Conservation (phyloP, 73 alveolate genomes). For the Blepharisma stoltei region DNA sequence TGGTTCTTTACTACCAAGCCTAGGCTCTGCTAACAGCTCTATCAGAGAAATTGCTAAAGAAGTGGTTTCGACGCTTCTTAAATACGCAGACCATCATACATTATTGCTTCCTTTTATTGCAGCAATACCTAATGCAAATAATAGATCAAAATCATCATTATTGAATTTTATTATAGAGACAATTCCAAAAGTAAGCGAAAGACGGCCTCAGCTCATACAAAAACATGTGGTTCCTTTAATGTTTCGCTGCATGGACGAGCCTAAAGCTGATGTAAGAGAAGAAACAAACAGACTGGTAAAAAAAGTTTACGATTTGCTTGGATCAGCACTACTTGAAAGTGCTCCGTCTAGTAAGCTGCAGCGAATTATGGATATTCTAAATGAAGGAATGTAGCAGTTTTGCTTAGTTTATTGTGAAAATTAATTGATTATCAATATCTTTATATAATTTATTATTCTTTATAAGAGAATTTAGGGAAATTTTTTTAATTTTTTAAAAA, state of each 20-base stretch:
- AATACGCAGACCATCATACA: background rate
- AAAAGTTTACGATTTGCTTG: background rate
- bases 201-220: background rate
- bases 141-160: background rate
- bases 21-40: slow-evolving; percentile 26
- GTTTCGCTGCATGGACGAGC: background rate
- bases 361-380: background rate
- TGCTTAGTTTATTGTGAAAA: too few species aligned
- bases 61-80: background rate
- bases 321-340: background rate
- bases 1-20: background rate
- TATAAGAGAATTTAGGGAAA: too few species aligned
- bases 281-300: background rate
- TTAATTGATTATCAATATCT: too few species aligned
- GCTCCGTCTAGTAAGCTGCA: slow-evolving; percentile 19
- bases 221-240: background rate
- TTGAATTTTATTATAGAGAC: background rate
- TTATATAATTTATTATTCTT: too few species aligned
- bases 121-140: slow-evolving; percentile 14
- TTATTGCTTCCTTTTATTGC: background rate
- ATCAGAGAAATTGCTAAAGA: slow-evolving; percentile 27
- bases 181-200: background rate
- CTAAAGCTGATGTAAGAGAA: slow-evolving; percentile 7
- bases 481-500: too few species aligned
- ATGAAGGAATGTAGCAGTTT: slow-evolving; percentile 8